Conservation (phyloP, 2,329 filamentous ascomycete species). For the Microcyclosporella mali region DNA sequence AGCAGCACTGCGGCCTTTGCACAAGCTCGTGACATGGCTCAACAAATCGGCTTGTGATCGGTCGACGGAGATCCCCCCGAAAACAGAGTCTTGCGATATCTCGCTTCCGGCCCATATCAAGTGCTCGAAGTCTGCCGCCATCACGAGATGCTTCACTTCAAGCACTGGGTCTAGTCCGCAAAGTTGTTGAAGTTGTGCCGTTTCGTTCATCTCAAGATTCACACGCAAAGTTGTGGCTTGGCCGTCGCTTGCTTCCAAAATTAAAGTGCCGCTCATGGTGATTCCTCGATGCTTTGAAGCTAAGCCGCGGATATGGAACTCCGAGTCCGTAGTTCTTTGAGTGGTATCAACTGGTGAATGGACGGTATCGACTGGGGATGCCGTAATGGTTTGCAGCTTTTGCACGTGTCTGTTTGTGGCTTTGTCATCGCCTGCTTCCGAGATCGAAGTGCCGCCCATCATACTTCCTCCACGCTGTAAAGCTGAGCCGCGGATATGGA, state of each 20-base stretch:
- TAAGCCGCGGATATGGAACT: too few relatives aligned
- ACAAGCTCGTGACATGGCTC: slow-evolving; percentile 16
- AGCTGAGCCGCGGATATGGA: too few relatives aligned
- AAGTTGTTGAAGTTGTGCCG: background rate
- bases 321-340: too few relatives aligned
- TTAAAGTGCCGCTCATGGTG: too few relatives aligned
- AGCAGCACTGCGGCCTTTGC: slow-evolving; percentile 18
- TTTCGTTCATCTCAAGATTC: slow-evolving; percentile 8
- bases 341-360: too few relatives aligned
- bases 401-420: background rate
- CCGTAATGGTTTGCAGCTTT: too few relatives aligned
- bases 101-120: slow-evolving; percentile 9
- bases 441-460: too few relatives aligned
- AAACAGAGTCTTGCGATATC: slow-evolving; percentile 1
- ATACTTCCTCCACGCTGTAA: too few relatives aligned
- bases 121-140: slow-evolving; percentile 14
- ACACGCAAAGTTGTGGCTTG: background rate
- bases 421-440: background rate
- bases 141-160: slow-evolving; percentile 12
- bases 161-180: slow-evolving; percentile 9
- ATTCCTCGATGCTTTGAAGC: too few relatives aligned
- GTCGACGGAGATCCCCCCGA: slow-evolving; percentile 7
- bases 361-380: too few relatives aligned
- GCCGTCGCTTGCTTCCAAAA: background rate
- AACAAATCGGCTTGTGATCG: background rate